Conservation (phyloP, 495 filamentous ascomycete species). For the Glutinoglossum americanum region DNA sequence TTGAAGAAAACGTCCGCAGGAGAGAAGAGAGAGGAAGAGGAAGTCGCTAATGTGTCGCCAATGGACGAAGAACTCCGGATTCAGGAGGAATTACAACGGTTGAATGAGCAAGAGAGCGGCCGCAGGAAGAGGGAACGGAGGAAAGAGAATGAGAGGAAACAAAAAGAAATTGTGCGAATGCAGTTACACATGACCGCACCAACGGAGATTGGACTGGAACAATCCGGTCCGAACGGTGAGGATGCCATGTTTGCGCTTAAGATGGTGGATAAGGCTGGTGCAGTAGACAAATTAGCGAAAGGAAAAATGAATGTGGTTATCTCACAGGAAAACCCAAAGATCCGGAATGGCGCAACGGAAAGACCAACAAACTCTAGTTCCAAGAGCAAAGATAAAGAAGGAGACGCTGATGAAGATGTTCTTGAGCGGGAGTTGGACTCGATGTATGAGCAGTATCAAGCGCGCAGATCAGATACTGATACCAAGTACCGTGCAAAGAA, state of each 20-base stretch:
- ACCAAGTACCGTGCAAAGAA: conserved; percentile 80
- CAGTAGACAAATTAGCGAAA: conserved; percentile 44
- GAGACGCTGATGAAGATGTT: conserved; percentile 59
- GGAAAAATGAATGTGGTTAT: conserved; percentile 50
- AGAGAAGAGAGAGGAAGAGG: conserved; percentile 35
- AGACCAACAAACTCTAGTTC: conserved; percentile 19
- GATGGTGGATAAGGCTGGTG: conserved; percentile 50
- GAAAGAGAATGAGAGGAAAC: conserved; percentile 73
- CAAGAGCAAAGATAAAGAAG: conserved; percentile 31
- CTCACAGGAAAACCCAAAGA: conserved; percentile 24
- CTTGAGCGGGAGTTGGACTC: conserved; percentile 68
- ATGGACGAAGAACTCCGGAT: conserved; percentile 91
- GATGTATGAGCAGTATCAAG: conserved; percentile 71
- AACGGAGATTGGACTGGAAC: conserved; percentile 89
- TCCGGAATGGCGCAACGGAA: conserved; percentile 39
- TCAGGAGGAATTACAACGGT: conserved; percentile 61
- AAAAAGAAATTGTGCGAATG: conserved; percentile 76
- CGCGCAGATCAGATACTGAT: conserved; percentile 53
- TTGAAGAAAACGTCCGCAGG: conserved; percentile 41
- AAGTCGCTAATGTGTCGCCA: conserved; percentile 53
- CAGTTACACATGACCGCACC: conserved; percentile 93
- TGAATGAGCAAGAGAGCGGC: conserved; percentile 53
- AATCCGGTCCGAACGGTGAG: conserved; percentile 51
- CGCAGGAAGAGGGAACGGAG: conserved; percentile 61
- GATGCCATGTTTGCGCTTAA: conserved; percentile 72